Evolutionary conservation across 495 filamentous ascomycete species (phyloP).

Genomic region (Neurospora sp.): DNA sequence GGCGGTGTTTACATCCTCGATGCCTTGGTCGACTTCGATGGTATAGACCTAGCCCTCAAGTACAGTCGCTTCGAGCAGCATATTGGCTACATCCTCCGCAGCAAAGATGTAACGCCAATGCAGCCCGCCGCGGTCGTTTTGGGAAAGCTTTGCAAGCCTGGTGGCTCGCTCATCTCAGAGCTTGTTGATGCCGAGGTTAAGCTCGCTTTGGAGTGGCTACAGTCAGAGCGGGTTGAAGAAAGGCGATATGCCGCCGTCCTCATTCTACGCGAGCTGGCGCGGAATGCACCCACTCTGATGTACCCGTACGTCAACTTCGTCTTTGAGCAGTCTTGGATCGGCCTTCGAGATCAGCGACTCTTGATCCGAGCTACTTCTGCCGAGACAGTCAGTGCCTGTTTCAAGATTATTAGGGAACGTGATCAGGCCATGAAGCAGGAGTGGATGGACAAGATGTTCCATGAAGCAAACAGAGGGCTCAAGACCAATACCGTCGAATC

Average conservation of each 20-base stretch:
- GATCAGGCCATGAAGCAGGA: slow-evolving; percentile 73
- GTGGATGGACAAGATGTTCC: slow-evolving; percentile 80
- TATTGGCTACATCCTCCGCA: slow-evolving; percentile 75
- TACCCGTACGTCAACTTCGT: slow-evolving; percentile 85
- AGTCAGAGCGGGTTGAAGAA: slow-evolving; percentile 88
- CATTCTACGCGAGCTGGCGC: slow-evolving; percentile 77
- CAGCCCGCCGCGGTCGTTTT: slow-evolving; percentile 77
- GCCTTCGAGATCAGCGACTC: slow-evolving; percentile 75
- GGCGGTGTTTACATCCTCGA: slow-evolving; percentile 89
- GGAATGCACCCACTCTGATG: slow-evolving; percentile 84
- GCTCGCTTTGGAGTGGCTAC: slow-evolving; percentile 87
- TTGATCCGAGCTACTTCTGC: slow-evolving; percentile 86
- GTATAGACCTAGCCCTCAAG: slow-evolving; percentile 87
- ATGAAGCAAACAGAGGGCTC: slow-evolving; percentile 70
- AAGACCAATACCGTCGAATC: slow-evolving; percentile 69
- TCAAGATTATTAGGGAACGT: slow-evolving; percentile 84
- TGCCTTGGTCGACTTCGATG: slow-evolving; percentile 87
- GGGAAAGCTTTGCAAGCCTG: slow-evolving; percentile 80
- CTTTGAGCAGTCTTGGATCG: slow-evolving; percentile 92
- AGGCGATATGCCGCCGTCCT: slow-evolving; percentile 86
- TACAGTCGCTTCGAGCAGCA: slow-evolving; percentile 87
- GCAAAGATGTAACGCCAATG: slow-evolving; percentile 81
- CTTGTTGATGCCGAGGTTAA: slow-evolving; percentile 95
- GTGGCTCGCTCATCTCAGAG: slow-evolving; percentile 89
- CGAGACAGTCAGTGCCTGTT: slow-evolving; percentile 83